Base-by-base conservation (phyloP, 2,329 filamentous ascomycete species). In the Xylaria arbuscula region DNA sequence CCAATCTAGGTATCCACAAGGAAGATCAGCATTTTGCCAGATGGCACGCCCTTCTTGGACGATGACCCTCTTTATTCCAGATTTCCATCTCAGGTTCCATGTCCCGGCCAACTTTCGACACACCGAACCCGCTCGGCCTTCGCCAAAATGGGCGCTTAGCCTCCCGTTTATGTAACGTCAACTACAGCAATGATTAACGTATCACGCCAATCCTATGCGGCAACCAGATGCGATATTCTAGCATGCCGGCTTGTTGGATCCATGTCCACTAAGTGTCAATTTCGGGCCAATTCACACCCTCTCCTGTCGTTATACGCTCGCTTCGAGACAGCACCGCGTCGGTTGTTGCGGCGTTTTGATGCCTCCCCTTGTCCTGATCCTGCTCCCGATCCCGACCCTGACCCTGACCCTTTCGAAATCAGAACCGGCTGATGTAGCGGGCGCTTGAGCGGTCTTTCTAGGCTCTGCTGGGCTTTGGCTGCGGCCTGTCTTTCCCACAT, bases 401-500 rank as follows among this genome's bases (percentile, higher is more conserved):
- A 50, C 40, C 56, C 66, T 28, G 57, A 73, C 48, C 78, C 81
- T 70, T 82, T 81, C 32, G 82, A 82, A 57, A 89, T 83, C 40
- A 87, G 75, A 17, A 89, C 78, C 9, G 87, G 87, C 68, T 86
- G 83, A 72, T 89, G 87, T 22, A 88, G 79, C 22, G 87, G 87
- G 28, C 87, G 81, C 76, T 88, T 89, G 65, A 89, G 79, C 58
- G 81, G 77, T 72, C 84, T 86, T 62, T 85, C 83, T 19, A 83
- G 79, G 42, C 81, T 81, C 62, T 83, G 81, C 59, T 82, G 79
- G 59, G 80, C 77, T 70, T 83, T 83, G 48, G 85, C 85, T 15
- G 85, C 85, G 17, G 84, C 85, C 76, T 88, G 85, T 71, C 79
- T 84, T 70, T 88, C 85, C 86, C 86, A 89, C 69, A 87, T 80